phyloP scores from a whole-genome alignment of 208 protist genomes.

The Phytomonas francai region DNA sequence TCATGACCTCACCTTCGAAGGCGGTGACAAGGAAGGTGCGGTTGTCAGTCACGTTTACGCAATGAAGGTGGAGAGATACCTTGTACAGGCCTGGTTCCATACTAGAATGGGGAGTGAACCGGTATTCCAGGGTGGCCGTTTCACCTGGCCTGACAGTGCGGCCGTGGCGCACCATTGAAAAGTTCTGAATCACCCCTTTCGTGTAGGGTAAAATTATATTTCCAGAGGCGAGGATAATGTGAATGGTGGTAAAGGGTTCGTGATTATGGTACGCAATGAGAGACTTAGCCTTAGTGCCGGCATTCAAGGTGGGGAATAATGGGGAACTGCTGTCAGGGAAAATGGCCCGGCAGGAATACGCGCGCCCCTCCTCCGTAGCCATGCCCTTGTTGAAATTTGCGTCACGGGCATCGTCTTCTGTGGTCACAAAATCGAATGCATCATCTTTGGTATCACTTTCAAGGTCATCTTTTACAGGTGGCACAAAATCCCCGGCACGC shows the following conservation, averaged over 20 bases:
- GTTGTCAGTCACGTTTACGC: constrained; percentile 51
- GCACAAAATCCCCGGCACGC: not conserved
- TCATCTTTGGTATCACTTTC: not conserved
- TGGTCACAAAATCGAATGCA: not conserved
- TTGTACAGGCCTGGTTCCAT: constrained; percentile 81
- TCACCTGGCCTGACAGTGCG: constrained; percentile 49
- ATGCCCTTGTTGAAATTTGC: not conserved
- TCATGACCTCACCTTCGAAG: constrained; percentile 68
- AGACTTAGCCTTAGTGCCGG: constrained; percentile 30
- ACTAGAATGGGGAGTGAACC: constrained; percentile 52
- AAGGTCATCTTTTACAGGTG: not conserved
- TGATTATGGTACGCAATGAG: constrained; percentile 73
- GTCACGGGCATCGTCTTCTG: not conserved
- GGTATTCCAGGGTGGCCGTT: constrained; percentile 73
- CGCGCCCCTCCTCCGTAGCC: not conserved
- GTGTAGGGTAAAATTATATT: constrained; percentile 36
- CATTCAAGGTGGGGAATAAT: constrained; percentile 33
- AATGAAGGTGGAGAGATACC: constrained; percentile 74
- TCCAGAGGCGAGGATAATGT: constrained; percentile 46
- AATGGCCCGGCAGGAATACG: constrained; percentile 25
- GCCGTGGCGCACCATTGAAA: constrained; percentile 73
- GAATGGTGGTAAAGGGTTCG: constrained; percentile 19
- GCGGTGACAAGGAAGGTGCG: constrained; percentile 51
- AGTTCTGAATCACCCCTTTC: constrained; percentile 75
- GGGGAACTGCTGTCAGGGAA: constrained; percentile 41